Evolutionary conservation across 257 asterid species (phyloP).

Genomic region (Paraleonurus japonicus): DNA sequence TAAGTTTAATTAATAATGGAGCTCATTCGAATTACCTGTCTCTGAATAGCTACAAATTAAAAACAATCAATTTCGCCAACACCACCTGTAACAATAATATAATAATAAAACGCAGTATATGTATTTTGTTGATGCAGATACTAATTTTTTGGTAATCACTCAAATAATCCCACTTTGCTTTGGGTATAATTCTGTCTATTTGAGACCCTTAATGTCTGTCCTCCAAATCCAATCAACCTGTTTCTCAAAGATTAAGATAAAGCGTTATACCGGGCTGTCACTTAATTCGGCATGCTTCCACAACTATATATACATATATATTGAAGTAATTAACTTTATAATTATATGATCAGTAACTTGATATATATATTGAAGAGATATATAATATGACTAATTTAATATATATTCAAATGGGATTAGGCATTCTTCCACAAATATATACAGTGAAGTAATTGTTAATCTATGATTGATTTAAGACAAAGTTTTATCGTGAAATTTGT

Average conservation of each 20-base stretch:
- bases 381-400: not conserved
- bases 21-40: not conserved
- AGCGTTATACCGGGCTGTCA: not conserved
- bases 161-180: not conserved
- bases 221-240: constrained; percentile 13
- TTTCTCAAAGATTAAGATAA: not conserved
- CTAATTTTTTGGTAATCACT: no score
- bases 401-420: not conserved
- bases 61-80: not conserved
- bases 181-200: constrained; percentile 18
- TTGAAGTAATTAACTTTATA: no score
- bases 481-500: no score
- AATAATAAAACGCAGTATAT: no score
- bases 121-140: no score
- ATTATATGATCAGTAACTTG: no score
- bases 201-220: constrained; percentile 15
- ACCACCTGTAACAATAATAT: not conserved
- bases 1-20: not conserved
- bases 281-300: constrained; percentile 22
- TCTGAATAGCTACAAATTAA: not conserved
- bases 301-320: no score
- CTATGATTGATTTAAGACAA: not conserved
- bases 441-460: no score
- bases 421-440: not conserved
- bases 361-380: no score